Evolutionary conservation across 225 moss, liverwort and hornwort species (phyloP).

Genomic region (Neckera pumila): DNA sequence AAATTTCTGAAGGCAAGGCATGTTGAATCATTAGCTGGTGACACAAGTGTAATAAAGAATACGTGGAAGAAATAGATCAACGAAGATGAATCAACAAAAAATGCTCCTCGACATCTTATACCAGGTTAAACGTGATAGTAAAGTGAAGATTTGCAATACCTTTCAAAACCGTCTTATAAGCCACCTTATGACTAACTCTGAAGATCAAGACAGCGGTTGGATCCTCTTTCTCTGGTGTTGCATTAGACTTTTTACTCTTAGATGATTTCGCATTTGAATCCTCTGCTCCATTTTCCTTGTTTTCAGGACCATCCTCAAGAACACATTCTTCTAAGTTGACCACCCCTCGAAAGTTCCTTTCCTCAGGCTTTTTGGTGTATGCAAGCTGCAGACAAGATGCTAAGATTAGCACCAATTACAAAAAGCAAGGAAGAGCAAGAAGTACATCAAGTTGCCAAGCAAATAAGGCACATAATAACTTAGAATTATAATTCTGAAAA

Average conservation of each 20-base stretch:
- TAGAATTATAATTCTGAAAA: neutral
- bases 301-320: slow-evolving; percentile 78
- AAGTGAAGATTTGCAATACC: slow-evolving; percentile 24
- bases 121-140: neutral
- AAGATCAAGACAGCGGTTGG: slow-evolving; percentile 63
- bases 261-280: slow-evolving; percentile 24
- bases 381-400: slow-evolving; percentile 53
- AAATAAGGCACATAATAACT: neutral
- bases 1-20: neutral
- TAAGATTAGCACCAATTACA: neutral
- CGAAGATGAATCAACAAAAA: neutral
- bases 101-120: neutral
- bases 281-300: slow-evolving; percentile 56
- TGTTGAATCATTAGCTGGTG: neutral
- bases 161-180: slow-evolving; percentile 97
- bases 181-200: slow-evolving; percentile 95
- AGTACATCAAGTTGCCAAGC: neutral
- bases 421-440: neutral
- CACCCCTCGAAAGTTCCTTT: slow-evolving; percentile 82
- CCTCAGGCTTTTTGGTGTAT: slow-evolving; percentile 95
- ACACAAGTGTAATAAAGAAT: neutral
- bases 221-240: slow-evolving; percentile 67
- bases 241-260: slow-evolving; percentile 48
- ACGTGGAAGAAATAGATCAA: neutral
- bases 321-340: slow-evolving; percentile 87